Percentiles rank a stretch among this genome's conserved stretches.
phyloP scores from a whole-genome alignment of 202 grass and related monocot species.

The Elaeis oleifera region DNA sequence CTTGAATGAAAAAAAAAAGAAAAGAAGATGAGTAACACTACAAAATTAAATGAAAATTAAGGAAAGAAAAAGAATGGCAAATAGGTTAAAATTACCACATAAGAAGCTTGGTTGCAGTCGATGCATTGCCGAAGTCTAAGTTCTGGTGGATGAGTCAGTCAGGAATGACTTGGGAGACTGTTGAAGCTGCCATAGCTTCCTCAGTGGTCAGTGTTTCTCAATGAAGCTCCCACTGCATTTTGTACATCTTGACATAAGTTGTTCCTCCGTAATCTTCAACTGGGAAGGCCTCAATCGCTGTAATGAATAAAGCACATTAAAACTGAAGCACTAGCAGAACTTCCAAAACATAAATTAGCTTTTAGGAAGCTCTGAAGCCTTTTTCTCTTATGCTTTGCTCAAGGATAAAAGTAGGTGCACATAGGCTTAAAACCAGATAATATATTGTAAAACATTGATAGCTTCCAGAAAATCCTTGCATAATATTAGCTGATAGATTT shows the following conservation, averaged over 20 bases:
- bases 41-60: background rate
- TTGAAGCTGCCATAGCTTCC: constrained; percentile 78
- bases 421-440: too few relatives aligned
- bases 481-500: too few relatives aligned
- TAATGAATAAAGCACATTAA: constrained; percentile 17
- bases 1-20: too few relatives aligned
- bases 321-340: too few relatives aligned
- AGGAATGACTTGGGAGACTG: constrained; percentile 84
- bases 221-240: constrained; percentile 95
- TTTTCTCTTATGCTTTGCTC: too few relatives aligned
- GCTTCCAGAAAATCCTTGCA: too few relatives aligned
- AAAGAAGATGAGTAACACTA: background rate
- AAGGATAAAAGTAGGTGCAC: too few relatives aligned
- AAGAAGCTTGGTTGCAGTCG: constrained; percentile 74
- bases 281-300: constrained; percentile 74
- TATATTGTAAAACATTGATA: too few relatives aligned
- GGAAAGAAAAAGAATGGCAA: background rate
- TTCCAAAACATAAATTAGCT: too few relatives aligned
- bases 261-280: constrained; percentile 76
- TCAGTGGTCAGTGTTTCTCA: constrained; percentile 73
- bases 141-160: constrained; percentile 67
- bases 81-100: constrained; percentile 53
- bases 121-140: constrained; percentile 97
- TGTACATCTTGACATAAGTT: constrained; percentile 89
- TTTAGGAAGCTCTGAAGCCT: too few relatives aligned